Conservation (phyloP, 1,284 basidiomycete species). For the Phellopilus nigrolimitatus region DNA sequence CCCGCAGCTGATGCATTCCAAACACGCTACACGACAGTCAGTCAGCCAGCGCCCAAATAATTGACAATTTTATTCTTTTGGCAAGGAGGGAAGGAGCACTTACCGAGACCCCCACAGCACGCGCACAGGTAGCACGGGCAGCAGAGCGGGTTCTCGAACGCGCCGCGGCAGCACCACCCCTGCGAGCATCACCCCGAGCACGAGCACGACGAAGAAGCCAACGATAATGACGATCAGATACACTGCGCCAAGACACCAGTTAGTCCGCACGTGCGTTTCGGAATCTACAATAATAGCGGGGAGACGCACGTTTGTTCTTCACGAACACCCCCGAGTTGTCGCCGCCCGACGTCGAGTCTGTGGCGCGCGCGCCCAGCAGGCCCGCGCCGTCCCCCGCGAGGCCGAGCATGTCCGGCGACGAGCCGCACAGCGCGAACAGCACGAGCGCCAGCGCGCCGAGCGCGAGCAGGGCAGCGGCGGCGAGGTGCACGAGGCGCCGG, state of each 20-base stretch:
- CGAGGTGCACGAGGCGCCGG: conserved; percentile 8
- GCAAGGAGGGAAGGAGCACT: conserved; percentile 23
- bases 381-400: conserved; percentile 9
- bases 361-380: conserved; percentile 5
- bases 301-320: conserved; percentile 17
- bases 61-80: conserved; percentile 10
- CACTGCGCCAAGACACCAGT: conserved; percentile 45
- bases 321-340: conserved; percentile 11
- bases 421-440: background rate
- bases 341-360: conserved; percentile 1
- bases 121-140: conserved; percentile 63
- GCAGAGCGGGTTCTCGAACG: conserved; percentile 54
- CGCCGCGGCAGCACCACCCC: conserved; percentile 57
- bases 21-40: conserved; percentile 34
- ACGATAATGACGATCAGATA: conserved; percentile 24
- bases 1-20: conserved; percentile 53
- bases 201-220: conserved; percentile 65
- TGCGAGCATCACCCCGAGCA: conserved; percentile 41
- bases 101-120: conserved; percentile 59
- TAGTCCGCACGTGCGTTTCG: background rate
- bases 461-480: background rate
- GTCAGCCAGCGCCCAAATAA: background rate
- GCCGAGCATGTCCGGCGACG: conserved; percentile 1
- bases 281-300: background rate
- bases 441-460: conserved; percentile 5